Evolutionary conservation across 1,139 yeast species (phyloP).

Genomic region (Torulaspora globosa): DNA sequence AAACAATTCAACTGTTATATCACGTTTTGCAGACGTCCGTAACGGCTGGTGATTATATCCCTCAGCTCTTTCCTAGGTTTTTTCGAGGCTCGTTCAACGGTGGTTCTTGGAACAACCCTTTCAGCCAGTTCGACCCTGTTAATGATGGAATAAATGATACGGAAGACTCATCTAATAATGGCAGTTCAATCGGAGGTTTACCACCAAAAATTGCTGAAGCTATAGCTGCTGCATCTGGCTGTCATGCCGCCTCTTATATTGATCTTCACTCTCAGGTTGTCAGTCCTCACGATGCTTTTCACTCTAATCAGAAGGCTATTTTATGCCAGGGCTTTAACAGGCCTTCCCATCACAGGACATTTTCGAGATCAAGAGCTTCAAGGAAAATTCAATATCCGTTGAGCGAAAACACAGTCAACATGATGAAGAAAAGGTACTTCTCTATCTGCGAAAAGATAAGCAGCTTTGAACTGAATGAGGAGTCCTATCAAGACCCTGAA

Average conservation of each 20-base stretch:
- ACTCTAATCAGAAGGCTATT: slow-evolving; percentile 4
- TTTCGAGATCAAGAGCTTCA: slow-evolving; percentile 20
- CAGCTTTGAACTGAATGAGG: slow-evolving; percentile 10
- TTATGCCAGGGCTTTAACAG: slow-evolving; percentile 11
- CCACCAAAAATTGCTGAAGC: slow-evolving; percentile 29
- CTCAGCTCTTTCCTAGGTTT: slow-evolving; percentile 64
- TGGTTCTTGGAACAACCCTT: slow-evolving; percentile 69
- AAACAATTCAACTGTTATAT: slow-evolving; percentile 15
- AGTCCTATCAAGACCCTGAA: slow-evolving; percentile 11
- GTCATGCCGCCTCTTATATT: slow-evolving; percentile 4
- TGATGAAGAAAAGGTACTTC: slow-evolving; percentile 25
- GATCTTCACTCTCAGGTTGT: slow-evolving; percentile 9
- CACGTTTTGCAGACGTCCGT: slow-evolving; percentile 13
- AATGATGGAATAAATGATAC: background rate
- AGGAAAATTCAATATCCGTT: slow-evolving; percentile 28
- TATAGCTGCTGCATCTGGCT: slow-evolving; percentile 26
- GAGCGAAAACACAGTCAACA: slow-evolving; percentile 25
- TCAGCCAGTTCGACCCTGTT: slow-evolving; percentile 25
- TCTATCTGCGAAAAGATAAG: slow-evolving; percentile 22
- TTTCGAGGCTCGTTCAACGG: slow-evolving; percentile 61
- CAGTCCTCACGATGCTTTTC: slow-evolving; percentile 5
- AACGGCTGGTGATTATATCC: slow-evolving; percentile 42
- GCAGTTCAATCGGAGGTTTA: slow-evolving; percentile 11
- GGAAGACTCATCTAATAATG: background rate
- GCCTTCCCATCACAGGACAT: slow-evolving; percentile 19